phyloP scores from a whole-genome alignment of 345 rosid species.

The Chamaenerion angustifolium region DNA sequence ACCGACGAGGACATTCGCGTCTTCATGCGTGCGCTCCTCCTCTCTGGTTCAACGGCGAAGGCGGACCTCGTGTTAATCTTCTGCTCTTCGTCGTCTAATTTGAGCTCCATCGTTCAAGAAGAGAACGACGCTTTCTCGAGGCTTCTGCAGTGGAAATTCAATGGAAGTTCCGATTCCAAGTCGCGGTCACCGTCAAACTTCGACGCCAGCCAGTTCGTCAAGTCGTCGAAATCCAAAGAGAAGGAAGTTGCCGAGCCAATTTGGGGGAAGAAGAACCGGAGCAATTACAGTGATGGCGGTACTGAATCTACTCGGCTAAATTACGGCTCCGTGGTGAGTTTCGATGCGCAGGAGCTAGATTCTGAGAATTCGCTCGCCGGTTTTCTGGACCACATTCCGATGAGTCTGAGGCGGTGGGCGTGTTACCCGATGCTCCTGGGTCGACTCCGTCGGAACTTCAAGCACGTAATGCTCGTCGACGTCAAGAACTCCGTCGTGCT shows the following conservation, averaged over 20 bases:
- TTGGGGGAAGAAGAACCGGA: slow-evolving; percentile 66
- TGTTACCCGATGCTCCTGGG: slow-evolving; percentile 86
- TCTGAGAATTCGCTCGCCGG: slow-evolving; percentile 82
- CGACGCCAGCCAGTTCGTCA: slow-evolving; percentile 29
- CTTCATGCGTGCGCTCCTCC: slow-evolving; percentile 45
- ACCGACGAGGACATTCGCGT: slow-evolving; percentile 38
- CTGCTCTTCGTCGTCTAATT: slow-evolving; percentile 14
- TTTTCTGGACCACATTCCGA: slow-evolving; percentile 55
- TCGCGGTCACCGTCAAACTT: slow-evolving; percentile 23
- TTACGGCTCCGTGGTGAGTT: slow-evolving; percentile 73
- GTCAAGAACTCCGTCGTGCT: slow-evolving; percentile 32
- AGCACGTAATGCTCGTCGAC: slow-evolving; percentile 57
- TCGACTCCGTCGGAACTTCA: slow-evolving; percentile 60
- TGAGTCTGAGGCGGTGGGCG: slow-evolving; percentile 74
- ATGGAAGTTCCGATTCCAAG: slow-evolving; percentile 9
- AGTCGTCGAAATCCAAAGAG: slow-evolving; percentile 16
- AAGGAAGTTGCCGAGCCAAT: slow-evolving; percentile 37
- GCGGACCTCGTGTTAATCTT: slow-evolving; percentile 55
- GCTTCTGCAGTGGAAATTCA: slow-evolving; percentile 23
- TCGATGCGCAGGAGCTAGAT: slow-evolving; percentile 69
- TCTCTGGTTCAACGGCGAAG: slow-evolving; percentile 52
- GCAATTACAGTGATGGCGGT: slow-evolving; percentile 12
- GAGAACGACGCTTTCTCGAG: slow-evolving; percentile 58
- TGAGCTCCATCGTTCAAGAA: slow-evolving; percentile 27
- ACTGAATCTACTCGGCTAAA: slow-evolving; percentile 28